These are phyloP conservation scores for Durio zibethinus DNA, from an alignment of 345 rosid genomes.

Conservation along the genomic window DNA sequence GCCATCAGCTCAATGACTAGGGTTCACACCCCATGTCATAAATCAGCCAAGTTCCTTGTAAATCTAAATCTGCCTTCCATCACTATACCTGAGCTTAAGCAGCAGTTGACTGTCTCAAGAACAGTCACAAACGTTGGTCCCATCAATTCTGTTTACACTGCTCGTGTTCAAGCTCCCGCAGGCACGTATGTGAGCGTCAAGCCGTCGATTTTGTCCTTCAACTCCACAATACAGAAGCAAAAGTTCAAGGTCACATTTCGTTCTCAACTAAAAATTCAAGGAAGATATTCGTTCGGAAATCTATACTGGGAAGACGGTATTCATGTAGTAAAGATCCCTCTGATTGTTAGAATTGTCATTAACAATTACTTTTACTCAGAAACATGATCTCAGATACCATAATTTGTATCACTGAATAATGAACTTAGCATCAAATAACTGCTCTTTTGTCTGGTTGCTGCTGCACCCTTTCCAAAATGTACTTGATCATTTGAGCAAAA, in stretches of 20 bases:
- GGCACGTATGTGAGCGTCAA: conserved; percentile 45
- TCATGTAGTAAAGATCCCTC: conserved; percentile 46
- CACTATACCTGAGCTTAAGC: conserved; percentile 55
- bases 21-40: conserved; percentile 36
- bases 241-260: conserved; percentile 40
- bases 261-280: conserved; percentile 41
- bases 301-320: conserved; percentile 48
- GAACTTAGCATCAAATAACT: not conserved
- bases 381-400: conserved; percentile 20
- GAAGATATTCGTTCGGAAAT: conserved; percentile 52
- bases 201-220: conserved; percentile 53
- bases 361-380: conserved; percentile 23
- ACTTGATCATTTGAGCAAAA: not conserved
- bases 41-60: conserved; percentile 37
- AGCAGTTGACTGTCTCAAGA: conserved; percentile 43
- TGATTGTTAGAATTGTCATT: conserved; percentile 39
- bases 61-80: conserved; percentile 69
- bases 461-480: conserved; percentile 8
- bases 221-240: conserved; percentile 36
- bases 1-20: conserved; percentile 50
- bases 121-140: conserved; percentile 70
- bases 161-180: conserved; percentile 43
- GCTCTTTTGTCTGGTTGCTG: not conserved
- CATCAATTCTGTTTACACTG: conserved; percentile 39
- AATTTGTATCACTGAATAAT: not conserved